Conservation (phyloP, 2,329 filamentous ascomycete genomes). For the Emmonsia crescens region DNA sequence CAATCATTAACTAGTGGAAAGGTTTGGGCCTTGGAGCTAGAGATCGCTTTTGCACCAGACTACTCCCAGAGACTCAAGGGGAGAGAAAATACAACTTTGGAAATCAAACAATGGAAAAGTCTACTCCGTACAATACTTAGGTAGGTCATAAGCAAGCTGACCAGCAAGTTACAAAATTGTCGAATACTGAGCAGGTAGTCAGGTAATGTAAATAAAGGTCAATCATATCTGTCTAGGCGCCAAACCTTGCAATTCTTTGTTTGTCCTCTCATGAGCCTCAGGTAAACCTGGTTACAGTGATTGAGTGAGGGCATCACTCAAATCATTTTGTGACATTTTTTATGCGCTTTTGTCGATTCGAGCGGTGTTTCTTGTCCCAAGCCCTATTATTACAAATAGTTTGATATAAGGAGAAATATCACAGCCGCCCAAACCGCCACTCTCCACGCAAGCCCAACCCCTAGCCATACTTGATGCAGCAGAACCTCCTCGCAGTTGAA, state of each 20-base stretch:
- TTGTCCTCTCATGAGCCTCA: background rate
- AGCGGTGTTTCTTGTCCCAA: background rate
- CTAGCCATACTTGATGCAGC: background rate
- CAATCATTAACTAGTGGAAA: background rate
- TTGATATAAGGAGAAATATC: background rate
- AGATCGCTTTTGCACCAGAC: too few species aligned
- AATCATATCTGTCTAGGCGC: too few species aligned
- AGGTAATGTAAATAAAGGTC: too few species aligned
- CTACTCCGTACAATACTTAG: too few species aligned
- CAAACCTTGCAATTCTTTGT: background rate
- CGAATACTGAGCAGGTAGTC: too few species aligned
- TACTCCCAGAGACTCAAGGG: background rate
- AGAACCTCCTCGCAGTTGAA: too few species aligned
- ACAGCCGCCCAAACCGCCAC: background rate
- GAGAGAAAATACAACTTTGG: too few species aligned
- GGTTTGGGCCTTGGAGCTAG: background rate
- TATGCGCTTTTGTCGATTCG: background rate
- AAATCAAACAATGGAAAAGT: background rate
- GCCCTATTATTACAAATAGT: background rate
- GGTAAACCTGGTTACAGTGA: too few species aligned
- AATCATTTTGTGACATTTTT: background rate
- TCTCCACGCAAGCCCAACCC: background rate
- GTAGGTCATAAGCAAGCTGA: too few species aligned
- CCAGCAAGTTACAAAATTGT: too few species aligned
- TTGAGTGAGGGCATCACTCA: background rate